Base-by-base conservation (phyloP, 1,284 basidiomycete genomes). In the Cystobasidium sp. region DNA sequence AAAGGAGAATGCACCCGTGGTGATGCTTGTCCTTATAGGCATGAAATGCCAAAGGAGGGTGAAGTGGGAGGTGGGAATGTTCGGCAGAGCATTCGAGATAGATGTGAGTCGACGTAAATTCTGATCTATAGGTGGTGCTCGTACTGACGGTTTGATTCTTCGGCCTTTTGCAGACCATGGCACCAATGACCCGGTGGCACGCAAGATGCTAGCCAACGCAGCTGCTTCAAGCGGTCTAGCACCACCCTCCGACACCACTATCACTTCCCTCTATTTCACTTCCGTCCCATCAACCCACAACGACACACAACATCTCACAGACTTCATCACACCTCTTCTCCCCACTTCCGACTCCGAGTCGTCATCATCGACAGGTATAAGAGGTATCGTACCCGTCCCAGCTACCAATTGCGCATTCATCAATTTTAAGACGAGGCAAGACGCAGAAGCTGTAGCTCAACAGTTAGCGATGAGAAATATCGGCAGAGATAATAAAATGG, bases 1-100 rank as follows among this genome's bases (percentile, higher is more conserved):
- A 98, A 98, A 83, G 97, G 97, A 0, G 91, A 94, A 75, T 99
- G 97, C 82, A 93, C 87, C 52, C 88, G 97, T 51, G 97, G 97
- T 6, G 85, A 86, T 31, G 93, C 93, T 74, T 99, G 97, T 82
- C 97, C 97, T 0, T 99, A 93, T 84, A 86, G 90, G 86, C 97
- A 99, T 80, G 97, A 99, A 82, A 87, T 91, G 81, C 93, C 93
- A 0, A 86, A 87, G 37, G 88, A 93, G 77, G 64, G 64, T 52
- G 64, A 66, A 43, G 6, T 66, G n/a, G 91, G 90, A 76, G 91
- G 65, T n/a, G 71, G 66, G 58, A 82, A 95, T 61, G 87, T 90
- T n/a, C 90, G 93, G 80, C 94, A 98, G 84, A 96, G 92, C 80
- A 90, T 97, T 68, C 88, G 91, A 80, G 94, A 97, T 83, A 86